phyloP scores from a whole-genome alignment of 257 asterid genomes.

The Lycium ferocissimum region DNA sequence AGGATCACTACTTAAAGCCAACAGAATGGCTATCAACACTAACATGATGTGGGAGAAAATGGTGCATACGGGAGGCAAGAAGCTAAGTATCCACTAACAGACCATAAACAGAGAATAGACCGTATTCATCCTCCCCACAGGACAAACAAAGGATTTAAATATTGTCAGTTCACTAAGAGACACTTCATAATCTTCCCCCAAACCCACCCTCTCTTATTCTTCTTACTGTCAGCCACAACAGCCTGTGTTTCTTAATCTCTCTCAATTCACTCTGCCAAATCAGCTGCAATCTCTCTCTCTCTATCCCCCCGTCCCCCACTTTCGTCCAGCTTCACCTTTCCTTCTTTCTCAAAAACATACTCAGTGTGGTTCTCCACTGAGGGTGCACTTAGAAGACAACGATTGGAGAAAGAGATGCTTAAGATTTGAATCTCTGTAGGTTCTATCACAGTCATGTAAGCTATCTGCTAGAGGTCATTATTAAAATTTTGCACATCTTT shows the following conservation, averaged over 20 bases:
- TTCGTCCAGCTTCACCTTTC: neutral
- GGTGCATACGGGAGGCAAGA: neutral
- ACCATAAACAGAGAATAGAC: neutral
- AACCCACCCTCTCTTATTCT: neutral
- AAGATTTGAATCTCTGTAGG: conserved; percentile 15
- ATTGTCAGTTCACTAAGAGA: neutral
- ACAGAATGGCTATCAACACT: neutral
- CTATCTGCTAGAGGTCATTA: conserved; percentile 11
- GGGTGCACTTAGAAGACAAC: conserved; percentile 1
- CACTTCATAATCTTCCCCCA: neutral
- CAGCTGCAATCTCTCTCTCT: neutral
- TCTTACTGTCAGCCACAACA: conserved; percentile 1
- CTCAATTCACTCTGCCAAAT: neutral
- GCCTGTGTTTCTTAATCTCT: neutral
- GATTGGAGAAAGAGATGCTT: conserved; percentile 25
- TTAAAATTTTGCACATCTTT: neutral
- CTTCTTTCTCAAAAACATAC: neutral
- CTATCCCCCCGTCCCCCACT: neutral
- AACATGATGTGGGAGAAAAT: neutral
- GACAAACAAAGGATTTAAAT: neutral
- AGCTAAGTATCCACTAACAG: neutral
- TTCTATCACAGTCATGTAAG: neutral
- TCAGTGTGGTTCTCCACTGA: neutral
- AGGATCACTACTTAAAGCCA: neutral
- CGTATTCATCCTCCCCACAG: neutral